A percentile compares a stretch with the other conserved stretches of the same genome.
phyloP scores from a whole-genome alignment of 2,329 filamentous ascomycete genomes.

The Nakataea oryzae region DNA sequence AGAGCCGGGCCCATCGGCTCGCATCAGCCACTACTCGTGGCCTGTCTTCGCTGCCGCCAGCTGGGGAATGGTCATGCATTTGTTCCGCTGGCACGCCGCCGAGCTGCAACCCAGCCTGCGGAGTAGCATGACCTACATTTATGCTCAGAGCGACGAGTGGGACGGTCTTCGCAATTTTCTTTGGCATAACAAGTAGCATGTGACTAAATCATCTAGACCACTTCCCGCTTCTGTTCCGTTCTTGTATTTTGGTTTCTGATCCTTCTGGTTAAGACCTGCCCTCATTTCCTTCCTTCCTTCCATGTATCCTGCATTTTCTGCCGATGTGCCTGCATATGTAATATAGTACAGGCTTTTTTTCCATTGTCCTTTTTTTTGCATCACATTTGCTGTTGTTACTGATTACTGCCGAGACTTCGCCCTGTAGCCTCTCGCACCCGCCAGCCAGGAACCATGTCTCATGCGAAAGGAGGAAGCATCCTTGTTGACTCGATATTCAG shows the following conservation, averaged over 20 bases:
- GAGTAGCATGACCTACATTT: constrained; percentile 97
- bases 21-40: constrained; percentile 68
- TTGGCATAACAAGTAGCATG: constrained; percentile 63
- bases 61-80: constrained; percentile 91
- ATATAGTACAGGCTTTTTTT: too few species aligned
- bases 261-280: background rate
- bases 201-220: background rate
- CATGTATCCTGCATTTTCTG: background rate
- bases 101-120: constrained; percentile 83
- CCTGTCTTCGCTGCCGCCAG: constrained; percentile 82
- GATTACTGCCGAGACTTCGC: too few species aligned
- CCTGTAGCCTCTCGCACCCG: too few species aligned
- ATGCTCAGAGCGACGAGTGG: constrained; percentile 81
- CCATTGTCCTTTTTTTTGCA: too few species aligned
- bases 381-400: too few species aligned
- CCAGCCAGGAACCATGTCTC: too few species aligned
- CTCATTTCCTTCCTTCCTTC: background rate
- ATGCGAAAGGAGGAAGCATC: too few species aligned
- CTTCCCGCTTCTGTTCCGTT: background rate
- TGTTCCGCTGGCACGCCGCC: constrained; percentile 87
- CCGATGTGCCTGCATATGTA: too few species aligned
- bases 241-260: background rate
- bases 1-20: constrained; percentile 31
- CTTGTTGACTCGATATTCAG: background rate
- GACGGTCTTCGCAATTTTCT: constrained; percentile 75